Conservation (phyloP, 129 eudicot genomes). For the Silybum marianum region DNA sequence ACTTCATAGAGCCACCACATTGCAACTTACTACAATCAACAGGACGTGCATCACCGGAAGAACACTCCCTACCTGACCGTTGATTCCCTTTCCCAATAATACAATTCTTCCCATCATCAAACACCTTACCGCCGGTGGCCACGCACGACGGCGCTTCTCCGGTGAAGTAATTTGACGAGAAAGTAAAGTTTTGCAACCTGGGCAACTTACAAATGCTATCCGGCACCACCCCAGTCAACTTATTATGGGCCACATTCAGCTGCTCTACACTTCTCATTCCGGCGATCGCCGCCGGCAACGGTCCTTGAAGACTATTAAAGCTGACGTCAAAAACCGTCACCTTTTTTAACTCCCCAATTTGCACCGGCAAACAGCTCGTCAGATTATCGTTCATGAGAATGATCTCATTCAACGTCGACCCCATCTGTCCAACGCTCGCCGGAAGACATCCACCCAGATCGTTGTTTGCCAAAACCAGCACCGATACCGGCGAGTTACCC, state of each 20-base stretch:
- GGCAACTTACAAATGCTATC: constrained; percentile 67
- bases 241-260: constrained; percentile 77
- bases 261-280: constrained; percentile 72
- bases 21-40: constrained; percentile 68
- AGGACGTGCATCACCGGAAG: constrained; percentile 56
- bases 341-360: constrained; percentile 62
- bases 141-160: constrained; percentile 79
- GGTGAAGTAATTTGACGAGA: constrained; percentile 73
- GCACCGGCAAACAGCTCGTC: constrained; percentile 67
- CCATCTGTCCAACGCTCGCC: constrained; percentile 84
- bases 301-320: constrained; percentile 61
- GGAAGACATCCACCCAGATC: constrained; percentile 93
- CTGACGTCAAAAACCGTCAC: constrained; percentile 81
- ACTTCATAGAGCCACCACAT: constrained; percentile 32
- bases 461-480: constrained; percentile 82
- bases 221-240: constrained; percentile 74
- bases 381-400: constrained; percentile 72
- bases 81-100: constrained; percentile 53
- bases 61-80: constrained; percentile 57
- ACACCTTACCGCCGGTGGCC: constrained; percentile 40
- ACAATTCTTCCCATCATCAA: constrained; percentile 64
- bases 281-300: constrained; percentile 52
- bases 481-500: constrained; percentile 94
- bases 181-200: constrained; percentile 67
- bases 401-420: constrained; percentile 70